A percentile compares a stretch with the other conserved stretches of the same genome.
Conservation (phyloP, 106 monocot genomes). For the Posidonia australis region DNA sequence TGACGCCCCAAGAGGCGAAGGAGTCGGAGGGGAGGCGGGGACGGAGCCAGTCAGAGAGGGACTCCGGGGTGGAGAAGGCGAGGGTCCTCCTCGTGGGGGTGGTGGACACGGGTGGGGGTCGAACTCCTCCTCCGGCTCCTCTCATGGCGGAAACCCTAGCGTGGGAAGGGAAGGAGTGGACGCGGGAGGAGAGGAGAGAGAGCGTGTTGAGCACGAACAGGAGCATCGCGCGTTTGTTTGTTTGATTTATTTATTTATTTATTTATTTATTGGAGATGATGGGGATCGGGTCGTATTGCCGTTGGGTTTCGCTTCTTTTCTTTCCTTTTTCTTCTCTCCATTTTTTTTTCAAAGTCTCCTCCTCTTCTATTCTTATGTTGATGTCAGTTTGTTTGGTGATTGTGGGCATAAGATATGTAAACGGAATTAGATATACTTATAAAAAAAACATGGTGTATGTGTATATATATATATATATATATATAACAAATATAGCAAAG, state of each 20-base stretch:
- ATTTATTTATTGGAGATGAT: background rate
- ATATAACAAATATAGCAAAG: too few relatives aligned
- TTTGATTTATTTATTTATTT: background rate
- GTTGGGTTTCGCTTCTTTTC: too few relatives aligned
- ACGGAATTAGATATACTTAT: too few relatives aligned
- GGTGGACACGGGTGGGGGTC: background rate
- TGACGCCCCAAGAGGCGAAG: slow-evolving; percentile 61
- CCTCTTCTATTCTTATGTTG: too few relatives aligned
- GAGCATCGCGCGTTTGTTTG: background rate
- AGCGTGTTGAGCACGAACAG: slow-evolving; percentile 20
- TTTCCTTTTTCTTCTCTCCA: too few relatives aligned
- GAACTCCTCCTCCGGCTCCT: background rate
- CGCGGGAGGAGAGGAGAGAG: slow-evolving; percentile 12
- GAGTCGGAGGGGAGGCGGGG: slow-evolving; percentile 48
- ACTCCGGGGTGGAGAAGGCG: slow-evolving; percentile 58
- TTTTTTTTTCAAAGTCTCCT: too few relatives aligned
- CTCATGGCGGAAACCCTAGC: slow-evolving; percentile 5
- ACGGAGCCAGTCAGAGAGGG: slow-evolving; percentile 52
- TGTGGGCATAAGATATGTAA: too few relatives aligned
- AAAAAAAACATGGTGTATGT: too few relatives aligned
- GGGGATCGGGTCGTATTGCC: too few relatives aligned
- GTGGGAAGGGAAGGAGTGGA: slow-evolving; percentile 4
- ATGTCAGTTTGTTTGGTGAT: too few relatives aligned
- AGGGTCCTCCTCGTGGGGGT: slow-evolving; percentile 16
- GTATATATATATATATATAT: too few relatives aligned